A percentile compares a stretch with the other conserved stretches of the same genome.
phyloP scores from a whole-genome alignment of 208 protist genomes.

The Crithidia acanthocephali region DNA sequence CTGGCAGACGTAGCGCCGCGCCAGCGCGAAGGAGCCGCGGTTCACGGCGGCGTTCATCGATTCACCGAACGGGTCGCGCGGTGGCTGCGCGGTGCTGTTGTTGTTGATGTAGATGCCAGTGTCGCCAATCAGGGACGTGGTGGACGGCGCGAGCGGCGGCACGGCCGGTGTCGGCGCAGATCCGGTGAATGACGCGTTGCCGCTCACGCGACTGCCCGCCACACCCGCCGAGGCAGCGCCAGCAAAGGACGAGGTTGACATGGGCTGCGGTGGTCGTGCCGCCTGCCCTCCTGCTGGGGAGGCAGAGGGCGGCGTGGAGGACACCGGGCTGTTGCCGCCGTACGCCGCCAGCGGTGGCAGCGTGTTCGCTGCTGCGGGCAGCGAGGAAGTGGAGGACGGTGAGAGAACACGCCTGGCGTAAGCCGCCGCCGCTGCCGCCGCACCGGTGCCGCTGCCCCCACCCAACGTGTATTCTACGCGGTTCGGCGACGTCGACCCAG shows the following conservation, averaged over 20 bases:
- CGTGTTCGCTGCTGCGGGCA: background rate
- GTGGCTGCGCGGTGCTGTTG: background rate
- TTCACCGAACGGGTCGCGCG: slow-evolving; percentile 5
- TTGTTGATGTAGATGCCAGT: background rate
- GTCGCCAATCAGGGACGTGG: background rate
- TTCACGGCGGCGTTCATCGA: slow-evolving; percentile 6
- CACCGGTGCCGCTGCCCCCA: background rate
- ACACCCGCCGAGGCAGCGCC: too few species aligned
- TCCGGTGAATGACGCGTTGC: slow-evolving; percentile 10
- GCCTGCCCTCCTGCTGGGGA: background rate
- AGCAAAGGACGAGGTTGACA: background rate
- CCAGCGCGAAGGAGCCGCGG: background rate
- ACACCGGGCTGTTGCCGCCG: background rate
- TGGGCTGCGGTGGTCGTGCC: background rate
- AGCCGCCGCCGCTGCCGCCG: background rate
- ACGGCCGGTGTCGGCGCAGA: slow-evolving; percentile 5
- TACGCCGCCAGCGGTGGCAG: slow-evolving; percentile 7
- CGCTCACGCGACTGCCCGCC: background rate
- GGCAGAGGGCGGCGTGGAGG: background rate
- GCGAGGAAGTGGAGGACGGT: background rate
- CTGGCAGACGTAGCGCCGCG: slow-evolving; percentile 29
- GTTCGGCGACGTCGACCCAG: background rate
- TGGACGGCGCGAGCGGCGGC: slow-evolving; percentile 7
- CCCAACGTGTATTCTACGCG: background rate
- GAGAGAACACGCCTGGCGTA: background rate